These are phyloP conservation scores for Casaregolazyma lundiana DNA, from an alignment of 1,139 yeast species.

Conservation along the genomic window DNA sequence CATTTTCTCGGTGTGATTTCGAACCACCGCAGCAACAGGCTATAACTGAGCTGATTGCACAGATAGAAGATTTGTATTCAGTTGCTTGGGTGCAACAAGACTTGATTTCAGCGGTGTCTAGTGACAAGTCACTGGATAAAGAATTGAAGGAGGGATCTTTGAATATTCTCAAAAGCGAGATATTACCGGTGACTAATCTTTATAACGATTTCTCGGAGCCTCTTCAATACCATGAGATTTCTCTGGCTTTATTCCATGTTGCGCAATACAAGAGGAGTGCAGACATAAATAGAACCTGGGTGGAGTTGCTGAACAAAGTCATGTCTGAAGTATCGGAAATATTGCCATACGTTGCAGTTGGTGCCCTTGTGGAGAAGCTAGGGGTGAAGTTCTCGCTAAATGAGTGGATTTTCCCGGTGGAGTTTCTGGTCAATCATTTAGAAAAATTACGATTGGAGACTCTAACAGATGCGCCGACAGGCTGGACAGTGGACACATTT, in stretches of 20 bases:
- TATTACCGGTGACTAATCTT: constrained; percentile 69
- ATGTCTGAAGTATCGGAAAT: constrained; percentile 29
- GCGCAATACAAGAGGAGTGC: constrained; percentile 53
- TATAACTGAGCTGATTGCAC: constrained; percentile 63
- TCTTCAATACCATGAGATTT: constrained; percentile 77
- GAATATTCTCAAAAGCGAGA: constrained; percentile 54
- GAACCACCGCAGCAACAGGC: constrained; percentile 70
- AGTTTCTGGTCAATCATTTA: constrained; percentile 58
- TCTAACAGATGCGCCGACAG: constrained; percentile 43
- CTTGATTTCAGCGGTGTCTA: constrained; percentile 52
- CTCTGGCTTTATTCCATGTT: constrained; percentile 70
- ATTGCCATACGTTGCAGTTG: constrained; percentile 33
- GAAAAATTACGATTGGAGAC: constrained; percentile 37
- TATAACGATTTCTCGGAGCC: constrained; percentile 88
- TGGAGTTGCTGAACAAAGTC: constrained; percentile 26
- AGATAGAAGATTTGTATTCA: constrained; percentile 75
- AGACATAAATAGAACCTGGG: constrained; percentile 38
- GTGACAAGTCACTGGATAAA: constrained; percentile 54
- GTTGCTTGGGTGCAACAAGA: constrained; percentile 90
- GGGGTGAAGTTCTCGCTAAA: constrained; percentile 49
- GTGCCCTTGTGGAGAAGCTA: constrained; percentile 40
- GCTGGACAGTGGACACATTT: constrained; percentile 65
- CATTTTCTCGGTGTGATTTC: constrained; percentile 82
- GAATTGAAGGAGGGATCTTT: constrained; percentile 44
- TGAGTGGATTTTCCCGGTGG: constrained; percentile 79